Conservation (phyloP, 176 grass and related monocot genomes). For the Ampelocalamus luodianensis region DNA sequence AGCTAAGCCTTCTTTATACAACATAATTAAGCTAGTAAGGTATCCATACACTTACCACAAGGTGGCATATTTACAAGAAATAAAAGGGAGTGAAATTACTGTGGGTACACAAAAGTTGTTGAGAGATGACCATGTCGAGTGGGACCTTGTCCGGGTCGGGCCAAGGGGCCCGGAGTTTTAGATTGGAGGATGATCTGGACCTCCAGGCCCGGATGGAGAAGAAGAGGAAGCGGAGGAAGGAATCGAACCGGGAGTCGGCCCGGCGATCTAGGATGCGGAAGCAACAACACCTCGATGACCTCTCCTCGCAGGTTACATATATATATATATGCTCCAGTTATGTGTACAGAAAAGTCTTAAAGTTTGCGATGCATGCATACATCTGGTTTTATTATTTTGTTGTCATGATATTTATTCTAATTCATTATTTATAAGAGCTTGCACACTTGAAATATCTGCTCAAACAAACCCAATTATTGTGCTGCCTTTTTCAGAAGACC, state of each 20-base stretch:
- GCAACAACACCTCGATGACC: constrained; percentile 73
- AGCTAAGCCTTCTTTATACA: constrained; percentile 3
- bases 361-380: neutral
- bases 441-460: constrained; percentile 40
- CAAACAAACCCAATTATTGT: constrained; percentile 45
- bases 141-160: constrained; percentile 51
- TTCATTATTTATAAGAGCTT: no score
- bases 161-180: constrained; percentile 10
- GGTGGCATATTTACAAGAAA: constrained; percentile 31
- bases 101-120: neutral
- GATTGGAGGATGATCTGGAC: constrained; percentile 33
- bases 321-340: constrained; percentile 8
- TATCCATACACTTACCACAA: constrained; percentile 14
- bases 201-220: constrained; percentile 53
- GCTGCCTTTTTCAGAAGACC: neutral
- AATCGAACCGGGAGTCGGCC: constrained; percentile 89
- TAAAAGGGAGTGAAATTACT: constrained; percentile 28
- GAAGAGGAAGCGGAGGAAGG: constrained; percentile 69
- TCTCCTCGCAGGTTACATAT: constrained; percentile 52
- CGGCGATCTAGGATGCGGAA: constrained; percentile 75
- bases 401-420: no score
- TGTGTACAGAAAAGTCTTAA: no score
- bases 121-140: constrained; percentile 58
- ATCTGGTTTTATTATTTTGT: neutral
- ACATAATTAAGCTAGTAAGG: constrained; percentile 39